Percentiles rank a stretch among this genome's conserved stretches.
Conservation (phyloP, 495 filamentous ascomycete species). For the Tuber calosporum region DNA sequence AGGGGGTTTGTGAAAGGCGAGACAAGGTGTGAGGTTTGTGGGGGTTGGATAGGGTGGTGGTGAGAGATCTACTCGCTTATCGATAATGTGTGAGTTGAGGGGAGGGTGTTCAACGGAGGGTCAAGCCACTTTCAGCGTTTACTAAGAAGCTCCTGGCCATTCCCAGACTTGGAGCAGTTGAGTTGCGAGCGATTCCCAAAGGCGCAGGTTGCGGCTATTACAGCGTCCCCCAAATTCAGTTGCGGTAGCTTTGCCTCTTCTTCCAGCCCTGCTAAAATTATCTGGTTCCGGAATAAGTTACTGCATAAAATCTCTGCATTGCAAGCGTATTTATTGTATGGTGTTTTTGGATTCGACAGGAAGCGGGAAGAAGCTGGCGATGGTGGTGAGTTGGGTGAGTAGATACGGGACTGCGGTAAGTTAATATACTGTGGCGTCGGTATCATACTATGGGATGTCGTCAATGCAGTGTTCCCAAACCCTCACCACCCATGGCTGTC, state of each 20-base stretch:
- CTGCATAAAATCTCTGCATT: background rate
- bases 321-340: background rate
- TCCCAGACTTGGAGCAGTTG: background rate
- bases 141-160: background rate
- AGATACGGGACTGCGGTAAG: background rate
- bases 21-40: background rate
- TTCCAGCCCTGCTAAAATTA: background rate
- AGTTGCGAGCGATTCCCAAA: background rate
- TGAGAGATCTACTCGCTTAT: slow-evolving; percentile 5
- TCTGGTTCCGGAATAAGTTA: background rate
- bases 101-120: background rate
- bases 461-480: background rate
- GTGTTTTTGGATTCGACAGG: background rate
- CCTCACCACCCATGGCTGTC: background rate
- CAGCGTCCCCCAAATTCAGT: background rate
- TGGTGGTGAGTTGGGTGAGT: background rate
- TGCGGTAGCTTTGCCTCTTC: background rate
- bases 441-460: background rate
- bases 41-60: background rate
- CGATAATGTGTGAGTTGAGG: background rate
- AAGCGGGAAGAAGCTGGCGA: background rate
- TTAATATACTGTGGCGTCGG: too few relatives aligned
- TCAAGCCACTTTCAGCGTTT: background rate
- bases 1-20: background rate
- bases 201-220: background rate